phyloP scores from a whole-genome alignment of 441 rosid species.

The Geranium incanum region DNA sequence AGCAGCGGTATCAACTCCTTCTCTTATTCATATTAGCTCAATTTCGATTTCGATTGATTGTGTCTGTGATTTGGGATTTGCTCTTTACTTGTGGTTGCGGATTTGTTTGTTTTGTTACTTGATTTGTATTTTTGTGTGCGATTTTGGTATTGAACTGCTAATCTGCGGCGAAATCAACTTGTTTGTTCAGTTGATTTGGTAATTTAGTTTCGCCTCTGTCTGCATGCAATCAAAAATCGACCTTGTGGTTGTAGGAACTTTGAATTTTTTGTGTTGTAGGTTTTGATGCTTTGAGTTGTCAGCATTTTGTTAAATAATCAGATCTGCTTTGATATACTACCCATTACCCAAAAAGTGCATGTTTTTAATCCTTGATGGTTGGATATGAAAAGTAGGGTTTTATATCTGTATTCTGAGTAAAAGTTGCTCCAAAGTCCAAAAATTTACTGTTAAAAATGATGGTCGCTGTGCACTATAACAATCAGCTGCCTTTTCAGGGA shows the following conservation, averaged over 20 bases:
- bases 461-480: background rate
- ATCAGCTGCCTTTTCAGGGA: background rate
- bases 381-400: conserved; percentile 1
- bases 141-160: background rate
- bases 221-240: background rate
- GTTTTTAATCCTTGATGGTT: background rate
- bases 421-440: background rate
- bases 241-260: background rate
- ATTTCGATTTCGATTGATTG: background rate
- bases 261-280: background rate
- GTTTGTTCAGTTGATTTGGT: background rate
- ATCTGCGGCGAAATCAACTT: background rate
- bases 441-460: background rate
- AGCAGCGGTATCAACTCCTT: conserved; percentile 61
- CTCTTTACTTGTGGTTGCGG: background rate
- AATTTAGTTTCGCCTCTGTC: background rate
- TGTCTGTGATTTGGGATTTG: background rate
- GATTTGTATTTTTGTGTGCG: background rate
- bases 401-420: background rate
- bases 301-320: background rate
- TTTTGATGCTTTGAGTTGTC: background rate
- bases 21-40: background rate
- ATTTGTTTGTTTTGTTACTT: conserved; percentile 1
- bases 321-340: conserved; percentile 5
- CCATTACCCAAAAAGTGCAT: background rate